A percentile compares a stretch with the other conserved stretches of the same genome.
These are phyloP conservation scores for Diaporthe aspalathi DNA, from an alignment of 2,329 filamentous ascomycete genomes.

Conservation along the genomic window DNA sequence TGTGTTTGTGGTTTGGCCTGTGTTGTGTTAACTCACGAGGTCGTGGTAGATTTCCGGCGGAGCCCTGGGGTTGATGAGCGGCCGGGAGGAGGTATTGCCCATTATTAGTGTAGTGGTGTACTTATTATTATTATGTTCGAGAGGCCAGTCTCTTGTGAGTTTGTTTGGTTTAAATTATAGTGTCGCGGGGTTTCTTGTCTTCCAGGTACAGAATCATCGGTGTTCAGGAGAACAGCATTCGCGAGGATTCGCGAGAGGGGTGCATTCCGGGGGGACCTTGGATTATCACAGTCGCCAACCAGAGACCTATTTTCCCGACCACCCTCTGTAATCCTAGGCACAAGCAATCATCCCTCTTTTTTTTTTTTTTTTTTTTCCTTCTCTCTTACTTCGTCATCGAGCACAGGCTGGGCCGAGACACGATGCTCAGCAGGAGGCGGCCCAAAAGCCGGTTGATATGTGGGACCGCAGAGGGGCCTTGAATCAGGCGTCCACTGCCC, in stretches of 20 bases:
- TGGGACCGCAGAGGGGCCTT: background rate
- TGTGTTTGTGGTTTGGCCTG: no score
- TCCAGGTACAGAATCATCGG: background rate
- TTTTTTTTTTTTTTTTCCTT: no score
- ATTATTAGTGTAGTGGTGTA: background rate
- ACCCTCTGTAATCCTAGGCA: background rate
- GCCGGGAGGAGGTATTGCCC: constrained; percentile 19
- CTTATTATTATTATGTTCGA: no score
- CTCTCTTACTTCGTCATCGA: no score
- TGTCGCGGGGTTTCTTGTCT: background rate
- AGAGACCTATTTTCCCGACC: background rate
- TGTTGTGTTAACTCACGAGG: background rate
- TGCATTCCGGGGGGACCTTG: background rate
- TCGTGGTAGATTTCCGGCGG: constrained; percentile 3
- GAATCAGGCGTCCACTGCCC: background rate
- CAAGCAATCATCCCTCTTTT: no score
- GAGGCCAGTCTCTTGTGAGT: background rate
- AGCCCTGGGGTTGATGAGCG: background rate
- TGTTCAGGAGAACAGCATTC: background rate
- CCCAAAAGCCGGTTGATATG: background rate
- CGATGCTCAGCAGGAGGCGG: background rate
- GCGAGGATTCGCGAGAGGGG: background rate
- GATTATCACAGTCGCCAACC: background rate
- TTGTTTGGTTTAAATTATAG: background rate
- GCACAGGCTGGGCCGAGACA: background rate